Evolutionary conservation across 2,329 filamentous ascomycete genomes (phyloP).

Genomic region (Basipetospora sp.): DNA sequence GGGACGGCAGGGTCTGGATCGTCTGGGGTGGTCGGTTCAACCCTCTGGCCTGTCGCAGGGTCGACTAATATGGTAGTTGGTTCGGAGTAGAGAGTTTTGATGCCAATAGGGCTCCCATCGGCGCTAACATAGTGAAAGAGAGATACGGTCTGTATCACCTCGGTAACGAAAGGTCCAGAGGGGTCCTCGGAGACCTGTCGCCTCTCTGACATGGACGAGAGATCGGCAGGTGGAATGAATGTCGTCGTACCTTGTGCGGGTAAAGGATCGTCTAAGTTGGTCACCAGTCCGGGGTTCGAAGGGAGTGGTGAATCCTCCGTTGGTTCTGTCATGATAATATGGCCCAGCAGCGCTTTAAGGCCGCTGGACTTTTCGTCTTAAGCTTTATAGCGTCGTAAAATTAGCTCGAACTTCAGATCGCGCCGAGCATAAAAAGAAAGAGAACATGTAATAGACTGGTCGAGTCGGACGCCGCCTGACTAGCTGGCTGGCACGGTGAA

Average conservation of each 20-base stretch:
- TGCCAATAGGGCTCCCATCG: conserved; percentile 28
- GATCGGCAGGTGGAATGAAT: not conserved
- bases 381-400: not conserved
- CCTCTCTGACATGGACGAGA: conserved; percentile 1
- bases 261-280: conserved; percentile 19
- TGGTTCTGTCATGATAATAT: conserved; percentile 28
- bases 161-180: conserved; percentile 20
- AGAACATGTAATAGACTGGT: not conserved
- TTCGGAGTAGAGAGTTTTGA: conserved; percentile 21
- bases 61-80: conserved; percentile 2
- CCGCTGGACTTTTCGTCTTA: not conserved
- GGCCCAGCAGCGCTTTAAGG: not conserved
- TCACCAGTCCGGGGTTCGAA: conserved; percentile 26
- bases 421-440: not conserved
- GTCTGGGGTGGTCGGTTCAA: not conserved
- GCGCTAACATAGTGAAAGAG: conserved; percentile 38
- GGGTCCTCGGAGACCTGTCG: conserved; percentile 1
- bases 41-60: conserved; percentile 1
- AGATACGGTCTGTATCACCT: conserved; percentile 39
- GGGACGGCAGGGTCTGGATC: not conserved
- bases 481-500: not conserved
- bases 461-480: not conserved
- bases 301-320: conserved; percentile 32
- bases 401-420: conserved; percentile 2
- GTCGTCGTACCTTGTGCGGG: conserved; percentile 9